These are phyloP conservation scores for Alternaria longipes DNA, from an alignment of 2,329 filamentous ascomycete species.

Conservation along the genomic window DNA sequence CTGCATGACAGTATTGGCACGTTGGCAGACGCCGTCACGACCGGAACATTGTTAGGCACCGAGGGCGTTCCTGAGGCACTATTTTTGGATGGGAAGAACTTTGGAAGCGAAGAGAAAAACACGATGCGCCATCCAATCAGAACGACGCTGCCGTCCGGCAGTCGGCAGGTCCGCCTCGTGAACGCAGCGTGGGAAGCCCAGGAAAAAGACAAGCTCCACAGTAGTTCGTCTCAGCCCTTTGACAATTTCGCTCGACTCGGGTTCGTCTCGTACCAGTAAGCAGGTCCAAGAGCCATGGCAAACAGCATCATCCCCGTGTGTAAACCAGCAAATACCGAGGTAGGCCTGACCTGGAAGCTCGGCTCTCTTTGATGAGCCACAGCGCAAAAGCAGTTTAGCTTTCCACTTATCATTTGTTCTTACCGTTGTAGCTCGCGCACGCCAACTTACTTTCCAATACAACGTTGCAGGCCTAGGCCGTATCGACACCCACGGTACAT, in stretches of 20 bases:
- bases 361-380: conserved; percentile 16
- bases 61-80: not conserved
- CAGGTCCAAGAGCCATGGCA: not conserved
- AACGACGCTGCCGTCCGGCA: not conserved
- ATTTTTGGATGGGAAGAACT: not conserved
- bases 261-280: not conserved
- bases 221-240: conserved; percentile 1
- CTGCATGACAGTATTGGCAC: conserved; percentile 6
- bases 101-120: conserved; percentile 6
- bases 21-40: not conserved
- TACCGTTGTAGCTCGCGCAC: conserved; percentile 11
- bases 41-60: not conserved
- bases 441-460: conserved; percentile 27
- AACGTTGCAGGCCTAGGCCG: conserved; percentile 26
- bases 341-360: conserved; percentile 12
- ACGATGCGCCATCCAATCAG: not conserved
- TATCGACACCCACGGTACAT: conserved; percentile 16
- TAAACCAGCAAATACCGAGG: not conserved
- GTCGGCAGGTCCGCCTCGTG: not conserved
- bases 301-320: conserved; percentile 1
- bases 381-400: conserved; percentile 12
- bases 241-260: conserved; percentile 1
- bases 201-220: conserved; percentile 1
- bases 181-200: not conserved
- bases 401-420: conserved; percentile 19